These are phyloP conservation scores for Dendrobium catenatum DNA, from an alignment of 106 monocot genomes.

Conservation along the genomic window DNA sequence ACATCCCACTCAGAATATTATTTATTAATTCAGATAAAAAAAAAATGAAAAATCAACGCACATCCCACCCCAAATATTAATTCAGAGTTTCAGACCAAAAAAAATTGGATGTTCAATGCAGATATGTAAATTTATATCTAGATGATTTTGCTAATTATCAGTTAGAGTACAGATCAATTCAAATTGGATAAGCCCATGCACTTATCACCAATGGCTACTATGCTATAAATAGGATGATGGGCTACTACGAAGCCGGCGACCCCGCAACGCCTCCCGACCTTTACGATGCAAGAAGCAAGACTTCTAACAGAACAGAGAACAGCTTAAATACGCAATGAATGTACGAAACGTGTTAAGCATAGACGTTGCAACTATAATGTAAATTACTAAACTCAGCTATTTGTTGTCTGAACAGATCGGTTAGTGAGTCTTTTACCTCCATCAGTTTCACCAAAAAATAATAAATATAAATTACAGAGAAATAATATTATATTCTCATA, in stretches of 20 bases:
- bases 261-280: neutral
- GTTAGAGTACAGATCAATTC: too few species aligned
- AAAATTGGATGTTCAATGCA: neutral
- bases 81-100: neutral
- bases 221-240: neutral
- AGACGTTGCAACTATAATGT: too few species aligned
- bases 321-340: neutral
- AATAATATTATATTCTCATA: too few species aligned
- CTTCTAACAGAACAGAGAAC: neutral
- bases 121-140: neutral
- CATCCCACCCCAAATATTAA: too few species aligned
- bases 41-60: neutral
- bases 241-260: neutral
- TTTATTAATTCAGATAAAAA: neutral
- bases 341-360: neutral
- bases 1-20: constrained; percentile 3
- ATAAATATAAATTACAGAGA: too few species aligned
- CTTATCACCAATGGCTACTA: neutral
- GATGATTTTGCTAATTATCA: too few species aligned
- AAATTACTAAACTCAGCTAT: too few species aligned
- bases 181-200: neutral
- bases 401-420: too few species aligned
- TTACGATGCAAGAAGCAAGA: neutral
- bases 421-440: too few species aligned
- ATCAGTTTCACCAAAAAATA: too few species aligned